Evolutionary conservation across 768 basidiomycete genomes (phyloP), one percentile per base, ranked within the genome.

Genomic region (Termitomyces sp.): DNA sequence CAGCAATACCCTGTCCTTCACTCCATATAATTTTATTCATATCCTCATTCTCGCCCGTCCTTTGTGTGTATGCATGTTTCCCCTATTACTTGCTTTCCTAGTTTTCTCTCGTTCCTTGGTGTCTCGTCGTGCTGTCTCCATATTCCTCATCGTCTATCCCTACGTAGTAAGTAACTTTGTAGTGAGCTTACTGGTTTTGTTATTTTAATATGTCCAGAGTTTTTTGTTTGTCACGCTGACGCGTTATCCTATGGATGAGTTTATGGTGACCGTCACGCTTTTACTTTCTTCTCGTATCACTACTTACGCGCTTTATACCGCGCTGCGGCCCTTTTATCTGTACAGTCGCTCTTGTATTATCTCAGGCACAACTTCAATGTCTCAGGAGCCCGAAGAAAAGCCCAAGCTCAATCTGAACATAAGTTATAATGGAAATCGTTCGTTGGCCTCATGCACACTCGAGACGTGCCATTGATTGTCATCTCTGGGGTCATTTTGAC

Each of bases 361-460:
- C 14, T 23, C 42, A 6, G n/a, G 23, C 5, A 46, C 27, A 17
- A 14, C 27, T 23, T 14, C 45, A 17, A 79, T 79, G 79, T 72
- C 75, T 50, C 73, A 83, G 76, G 72, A 83, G 59, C 64, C 67
- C 55, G 82, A 73, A 61, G 86, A 89, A 25, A 89, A 88, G 67
- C 86, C 87, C 16, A 89, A 89, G 62, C 72, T 89, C 46, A 85
- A 82, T 66, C 68, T 89, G n/a, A 71, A 73, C 52, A 73, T 89
- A 61, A 67, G 68, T 35, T 82, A 77, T 57, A 84, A 86, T 55
- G 81, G 79, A 16, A 70, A 72, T 53, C 73, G 86, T 88, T 41
- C n/a, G 65, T 61, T 27, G 34, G 27, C 44, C 27, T 23, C 19
- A 45, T 35, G 35, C 11, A 16, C 30, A 42, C 6, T 39, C 47